Conservation (phyloP, 768 basidiomycete species). For the Nidularia pulvinata region DNA sequence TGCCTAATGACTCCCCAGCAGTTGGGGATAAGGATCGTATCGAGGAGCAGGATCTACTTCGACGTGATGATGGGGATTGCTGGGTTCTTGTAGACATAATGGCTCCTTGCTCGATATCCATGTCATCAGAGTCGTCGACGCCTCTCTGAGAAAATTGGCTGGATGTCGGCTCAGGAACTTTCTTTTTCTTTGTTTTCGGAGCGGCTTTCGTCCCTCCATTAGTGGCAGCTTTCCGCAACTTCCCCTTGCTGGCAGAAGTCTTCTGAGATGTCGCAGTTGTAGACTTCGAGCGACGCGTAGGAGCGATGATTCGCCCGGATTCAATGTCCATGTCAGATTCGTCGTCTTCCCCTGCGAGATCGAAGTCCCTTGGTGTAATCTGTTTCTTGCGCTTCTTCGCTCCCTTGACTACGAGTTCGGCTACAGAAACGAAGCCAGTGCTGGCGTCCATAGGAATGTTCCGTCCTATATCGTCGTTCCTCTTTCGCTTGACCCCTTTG, state of each 20-base stretch:
- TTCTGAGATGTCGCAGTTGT: slow-evolving; percentile 22
- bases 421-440: slow-evolving; percentile 71
- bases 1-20: too few species aligned
- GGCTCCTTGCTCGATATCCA: slow-evolving; percentile 51
- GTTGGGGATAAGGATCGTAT: too few species aligned
- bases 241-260: slow-evolving; percentile 20
- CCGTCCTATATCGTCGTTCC: slow-evolving; percentile 62
- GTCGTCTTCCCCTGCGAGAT: slow-evolving; percentile 60
- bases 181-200: slow-evolving; percentile 22
- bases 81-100: slow-evolving; percentile 1
- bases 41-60: too few species aligned
- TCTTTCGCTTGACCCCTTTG: slow-evolving; percentile 61
- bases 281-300: slow-evolving; percentile 53
- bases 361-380: slow-evolving; percentile 37
- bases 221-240: slow-evolving; percentile 45
- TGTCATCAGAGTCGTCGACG: slow-evolving; percentile 53
- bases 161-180: slow-evolving; percentile 19
- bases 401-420: slow-evolving; percentile 57
- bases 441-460: slow-evolving; percentile 78
- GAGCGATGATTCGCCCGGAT: slow-evolving; percentile 41
- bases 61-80: too few species aligned
- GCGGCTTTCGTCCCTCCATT: slow-evolving; percentile 17
- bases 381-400: slow-evolving; percentile 38
- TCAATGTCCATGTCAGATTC: slow-evolving; percentile 70
- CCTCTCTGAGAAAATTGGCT: slow-evolving; percentile 45